These are phyloP conservation scores for Filobasidium floriforme DNA, from an alignment of 768 basidiomycete genomes.

Conservation along the genomic window DNA sequence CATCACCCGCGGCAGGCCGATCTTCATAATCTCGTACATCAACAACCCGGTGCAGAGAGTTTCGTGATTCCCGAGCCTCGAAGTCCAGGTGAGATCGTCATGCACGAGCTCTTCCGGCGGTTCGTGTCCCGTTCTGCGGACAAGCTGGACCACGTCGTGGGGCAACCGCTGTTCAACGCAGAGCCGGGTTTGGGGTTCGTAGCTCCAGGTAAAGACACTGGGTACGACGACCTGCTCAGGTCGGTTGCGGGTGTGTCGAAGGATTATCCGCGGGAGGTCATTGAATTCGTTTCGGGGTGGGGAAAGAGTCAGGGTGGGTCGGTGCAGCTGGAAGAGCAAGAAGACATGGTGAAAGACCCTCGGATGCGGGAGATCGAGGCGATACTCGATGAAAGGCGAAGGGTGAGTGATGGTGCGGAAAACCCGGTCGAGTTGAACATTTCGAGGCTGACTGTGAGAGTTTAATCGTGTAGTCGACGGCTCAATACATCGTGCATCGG, in stretches of 20 bases:
- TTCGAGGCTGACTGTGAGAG: background rate
- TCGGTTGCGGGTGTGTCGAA: conserved; percentile 6
- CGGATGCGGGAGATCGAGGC: background rate
- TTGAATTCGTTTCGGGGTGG: conserved; percentile 14
- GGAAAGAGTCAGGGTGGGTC: conserved; percentile 13
- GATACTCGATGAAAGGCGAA: conserved; percentile 11
- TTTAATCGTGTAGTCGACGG: conserved; percentile 7
- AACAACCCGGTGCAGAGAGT: background rate
- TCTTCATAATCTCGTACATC: background rate
- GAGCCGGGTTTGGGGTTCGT: background rate
- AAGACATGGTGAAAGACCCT: background rate
- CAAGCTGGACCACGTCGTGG: conserved; percentile 16
- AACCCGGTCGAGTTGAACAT: background rate
- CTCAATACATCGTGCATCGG: conserved; percentile 19
- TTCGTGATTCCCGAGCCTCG: conserved; percentile 15
- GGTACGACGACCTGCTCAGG: conserved; percentile 12
- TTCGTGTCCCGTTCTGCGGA: conserved; percentile 14
- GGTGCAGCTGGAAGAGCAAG: background rate
- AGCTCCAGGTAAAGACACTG: background rate
- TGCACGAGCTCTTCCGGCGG: conserved; percentile 23
- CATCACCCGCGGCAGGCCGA: background rate
- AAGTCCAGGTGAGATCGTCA: conserved; percentile 20
- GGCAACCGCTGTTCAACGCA: conserved; percentile 7
- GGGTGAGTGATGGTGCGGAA: background rate
- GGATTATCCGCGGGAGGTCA: conserved; percentile 13